Evolutionary conservation across 2,329 filamentous ascomycete species (phyloP).

Genomic region (Microdochium bolleyi): DNA sequence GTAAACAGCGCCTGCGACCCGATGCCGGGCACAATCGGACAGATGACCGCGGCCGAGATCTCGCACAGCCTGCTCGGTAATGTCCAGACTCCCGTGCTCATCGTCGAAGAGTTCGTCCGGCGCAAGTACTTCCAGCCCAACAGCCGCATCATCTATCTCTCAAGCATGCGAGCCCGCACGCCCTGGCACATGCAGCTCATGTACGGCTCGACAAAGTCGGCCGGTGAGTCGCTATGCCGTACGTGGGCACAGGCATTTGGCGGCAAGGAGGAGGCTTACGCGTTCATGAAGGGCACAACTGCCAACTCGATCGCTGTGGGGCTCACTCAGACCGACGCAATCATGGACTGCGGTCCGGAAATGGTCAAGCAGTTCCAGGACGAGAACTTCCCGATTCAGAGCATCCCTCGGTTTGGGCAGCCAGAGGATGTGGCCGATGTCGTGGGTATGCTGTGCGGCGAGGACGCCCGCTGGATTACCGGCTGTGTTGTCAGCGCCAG

Average conservation of each 20-base stretch:
- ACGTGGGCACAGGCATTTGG: slow-evolving; percentile 50
- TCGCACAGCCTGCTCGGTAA: slow-evolving; percentile 47
- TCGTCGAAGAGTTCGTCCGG: slow-evolving; percentile 43
- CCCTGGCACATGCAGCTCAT: slow-evolving; percentile 47
- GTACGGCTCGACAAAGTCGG: slow-evolving; percentile 55
- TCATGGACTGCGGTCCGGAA: slow-evolving; percentile 22
- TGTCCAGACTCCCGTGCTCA: slow-evolving; percentile 44
- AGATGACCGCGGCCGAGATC: slow-evolving; percentile 41
- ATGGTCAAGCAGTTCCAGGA: slow-evolving; percentile 19
- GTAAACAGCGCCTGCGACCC: slow-evolving; percentile 51
- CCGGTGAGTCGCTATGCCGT: slow-evolving; percentile 53
- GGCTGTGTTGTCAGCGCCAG: slow-evolving; percentile 67
- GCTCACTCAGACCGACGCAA: slow-evolving; percentile 33
- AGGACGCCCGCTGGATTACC: slow-evolving; percentile 61
- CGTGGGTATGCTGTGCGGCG: slow-evolving; percentile 61
- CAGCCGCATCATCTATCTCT: slow-evolving; percentile 50
- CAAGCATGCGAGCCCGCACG: slow-evolving; percentile 41
- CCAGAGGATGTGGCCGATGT: slow-evolving; percentile 62
- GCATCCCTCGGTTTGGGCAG: slow-evolving; percentile 44
- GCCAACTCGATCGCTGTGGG: slow-evolving; percentile 55
- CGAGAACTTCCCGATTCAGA: slow-evolving; percentile 24
- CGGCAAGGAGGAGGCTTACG: slow-evolving; percentile 31
- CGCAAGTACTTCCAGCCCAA: slow-evolving; percentile 48
- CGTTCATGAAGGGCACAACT: slow-evolving; percentile 30
- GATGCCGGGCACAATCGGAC: slow-evolving; percentile 34